phyloP scores from a whole-genome alignment of 2,329 filamentous ascomycete species.

The Claviceps fusiformis region DNA sequence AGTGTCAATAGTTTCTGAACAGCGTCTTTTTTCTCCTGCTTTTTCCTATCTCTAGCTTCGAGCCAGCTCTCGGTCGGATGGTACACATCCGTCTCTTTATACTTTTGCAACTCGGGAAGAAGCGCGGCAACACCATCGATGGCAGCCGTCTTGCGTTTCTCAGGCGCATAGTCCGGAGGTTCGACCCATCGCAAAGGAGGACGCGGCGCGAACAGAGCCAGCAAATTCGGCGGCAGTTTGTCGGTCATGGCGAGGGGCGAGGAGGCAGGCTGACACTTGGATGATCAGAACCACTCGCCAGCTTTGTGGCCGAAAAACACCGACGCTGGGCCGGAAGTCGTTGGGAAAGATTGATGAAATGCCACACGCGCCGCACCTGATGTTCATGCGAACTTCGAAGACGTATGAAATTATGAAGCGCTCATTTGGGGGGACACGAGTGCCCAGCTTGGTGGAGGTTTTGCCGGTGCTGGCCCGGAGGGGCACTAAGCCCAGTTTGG shows the following conservation, averaged over 20 bases:
- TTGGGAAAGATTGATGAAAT: not conserved
- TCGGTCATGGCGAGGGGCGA: slow-evolving; percentile 59
- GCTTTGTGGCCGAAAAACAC: not conserved
- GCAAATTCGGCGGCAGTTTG: slow-evolving; percentile 82
- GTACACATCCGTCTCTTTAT: slow-evolving; percentile 66
- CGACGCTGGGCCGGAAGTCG: not conserved
- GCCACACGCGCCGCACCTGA: slow-evolving; percentile 6
- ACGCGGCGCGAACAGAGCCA: slow-evolving; percentile 89
- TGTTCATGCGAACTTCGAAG: not conserved
- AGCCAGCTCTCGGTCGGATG: slow-evolving; percentile 86
- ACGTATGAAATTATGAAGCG: slow-evolving; percentile 10
- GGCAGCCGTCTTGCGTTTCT: slow-evolving; percentile 62
- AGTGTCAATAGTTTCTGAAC: slow-evolving; percentile 51
- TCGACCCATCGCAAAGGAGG: slow-evolving; percentile 83
- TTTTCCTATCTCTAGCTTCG: slow-evolving; percentile 71
- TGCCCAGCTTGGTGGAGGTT: slow-evolving; percentile 3
- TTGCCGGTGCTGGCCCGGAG: slow-evolving; percentile 11
- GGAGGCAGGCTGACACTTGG: not conserved
- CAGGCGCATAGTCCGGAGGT: slow-evolving; percentile 68
- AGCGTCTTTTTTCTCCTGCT: slow-evolving; percentile 61
- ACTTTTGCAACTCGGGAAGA: slow-evolving; percentile 59
- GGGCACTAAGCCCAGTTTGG: slow-evolving; percentile 15
- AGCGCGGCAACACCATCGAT: slow-evolving; percentile 64
- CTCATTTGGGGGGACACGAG: slow-evolving; percentile 1
- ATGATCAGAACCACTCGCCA: not conserved